These are phyloP conservation scores for Ophiostoma quercus DNA, from an alignment of 2,329 filamentous ascomycete species.

Conservation along the genomic window DNA sequence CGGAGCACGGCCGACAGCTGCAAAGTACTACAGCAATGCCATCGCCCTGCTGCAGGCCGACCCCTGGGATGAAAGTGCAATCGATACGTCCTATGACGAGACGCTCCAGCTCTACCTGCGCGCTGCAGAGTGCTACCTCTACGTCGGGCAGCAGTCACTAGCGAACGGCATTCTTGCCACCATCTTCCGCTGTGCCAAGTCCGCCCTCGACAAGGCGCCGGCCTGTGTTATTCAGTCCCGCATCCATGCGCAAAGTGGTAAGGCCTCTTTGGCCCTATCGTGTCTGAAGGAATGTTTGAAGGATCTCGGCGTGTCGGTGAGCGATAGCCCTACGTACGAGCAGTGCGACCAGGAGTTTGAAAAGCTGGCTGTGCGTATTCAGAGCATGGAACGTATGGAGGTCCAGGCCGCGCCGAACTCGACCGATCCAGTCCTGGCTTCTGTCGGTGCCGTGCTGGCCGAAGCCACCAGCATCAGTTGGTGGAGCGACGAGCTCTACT, in stretches of 20 bases:
- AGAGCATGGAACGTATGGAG: constrained; percentile 48
- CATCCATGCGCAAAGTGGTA: constrained; percentile 68
- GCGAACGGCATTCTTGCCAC: constrained; percentile 63
- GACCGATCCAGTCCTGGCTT: constrained; percentile 52
- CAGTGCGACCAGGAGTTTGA: constrained; percentile 73
- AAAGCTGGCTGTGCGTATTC: constrained; percentile 54
- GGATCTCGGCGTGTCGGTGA: constrained; percentile 62
- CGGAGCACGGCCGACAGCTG: constrained; percentile 73
- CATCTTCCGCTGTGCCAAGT: constrained; percentile 65
- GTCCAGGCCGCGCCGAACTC: constrained; percentile 42
- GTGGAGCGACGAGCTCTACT: constrained; percentile 67
- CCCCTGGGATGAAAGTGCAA: constrained; percentile 64
- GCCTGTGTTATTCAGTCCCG: constrained; percentile 79
- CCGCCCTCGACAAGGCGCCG: constrained; percentile 72
- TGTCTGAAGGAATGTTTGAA: constrained; percentile 65
- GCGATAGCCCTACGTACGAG: constrained; percentile 63
- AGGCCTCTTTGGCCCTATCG: constrained; percentile 62
- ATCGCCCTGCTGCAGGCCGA: constrained; percentile 72
- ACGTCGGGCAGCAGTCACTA: constrained; percentile 64
- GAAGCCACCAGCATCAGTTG: constrained; percentile 66
- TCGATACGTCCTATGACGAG: constrained; percentile 80
- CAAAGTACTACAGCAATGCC: constrained; percentile 74
- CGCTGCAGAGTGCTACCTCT: constrained; percentile 76
- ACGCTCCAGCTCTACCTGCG: constrained; percentile 74
- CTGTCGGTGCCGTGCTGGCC: constrained; percentile 63